Conservation (phyloP, 805 yeast genomes). For the Monosporozyma aerobia region DNA sequence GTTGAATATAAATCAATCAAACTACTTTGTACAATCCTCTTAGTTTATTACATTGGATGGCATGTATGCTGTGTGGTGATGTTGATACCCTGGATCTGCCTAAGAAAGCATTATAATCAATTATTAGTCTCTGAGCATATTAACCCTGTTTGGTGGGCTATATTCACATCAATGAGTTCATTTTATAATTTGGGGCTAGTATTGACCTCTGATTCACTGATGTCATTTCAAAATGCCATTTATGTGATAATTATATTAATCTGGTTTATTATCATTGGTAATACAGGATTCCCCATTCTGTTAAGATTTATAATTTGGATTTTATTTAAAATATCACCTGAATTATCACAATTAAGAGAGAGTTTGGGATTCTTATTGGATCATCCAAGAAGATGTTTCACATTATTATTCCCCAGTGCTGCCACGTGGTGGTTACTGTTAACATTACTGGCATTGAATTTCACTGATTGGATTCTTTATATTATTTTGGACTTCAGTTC, state of each 20-base stretch:
- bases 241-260: conserved; percentile 55
- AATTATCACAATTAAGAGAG: conserved; percentile 53
- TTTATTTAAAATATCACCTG: conserved; percentile 54
- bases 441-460: conserved; percentile 62
- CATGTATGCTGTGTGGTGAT: conserved; percentile 45
- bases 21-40: conserved; percentile 54
- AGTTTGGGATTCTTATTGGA: conserved; percentile 77
- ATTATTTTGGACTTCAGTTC: conserved; percentile 62
- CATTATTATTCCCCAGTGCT: conserved; percentile 77
- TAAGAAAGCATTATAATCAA: conserved; percentile 33
- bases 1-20: conserved; percentile 89
- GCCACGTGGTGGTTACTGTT: conserved; percentile 92
- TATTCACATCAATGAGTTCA: conserved; percentile 67
- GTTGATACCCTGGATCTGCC: conserved; percentile 52
- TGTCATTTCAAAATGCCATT: conserved; percentile 49
- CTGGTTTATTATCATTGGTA: conserved; percentile 76
- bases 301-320: conserved; percentile 77
- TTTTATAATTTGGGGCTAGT: conserved; percentile 82
- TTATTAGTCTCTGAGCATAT: conserved; percentile 47
- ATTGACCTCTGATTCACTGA: conserved; percentile 70
- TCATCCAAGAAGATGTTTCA: conserved; percentile 94
- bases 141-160: conserved; percentile 84
- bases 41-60: conserved; percentile 63
- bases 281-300: conserved; percentile 85
- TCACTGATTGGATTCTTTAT: conserved; percentile 68